Conservation (phyloP, 805 yeast genomes). For the Candida sphagnicola region DNA sequence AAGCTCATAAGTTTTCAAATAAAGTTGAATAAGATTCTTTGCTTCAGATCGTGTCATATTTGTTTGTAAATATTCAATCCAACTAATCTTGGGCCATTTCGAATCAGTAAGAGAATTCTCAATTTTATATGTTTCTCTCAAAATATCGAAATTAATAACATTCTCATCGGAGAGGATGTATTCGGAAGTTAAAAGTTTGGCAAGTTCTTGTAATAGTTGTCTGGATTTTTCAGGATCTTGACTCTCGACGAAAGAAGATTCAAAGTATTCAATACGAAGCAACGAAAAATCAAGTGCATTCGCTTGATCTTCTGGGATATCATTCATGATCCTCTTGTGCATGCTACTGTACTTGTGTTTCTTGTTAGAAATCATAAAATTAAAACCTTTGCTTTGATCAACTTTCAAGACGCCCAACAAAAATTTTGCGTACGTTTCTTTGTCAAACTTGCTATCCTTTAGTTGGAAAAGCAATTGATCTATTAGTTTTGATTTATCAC, state of each 20-base stretch:
- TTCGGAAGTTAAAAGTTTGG: slow-evolving; percentile 14
- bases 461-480: slow-evolving; percentile 11
- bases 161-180: slow-evolving; percentile 13
- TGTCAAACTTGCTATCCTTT: slow-evolving; percentile 6
- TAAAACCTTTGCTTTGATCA: slow-evolving; percentile 24
- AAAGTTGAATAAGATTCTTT: slow-evolving; percentile 20
- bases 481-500: slow-evolving; percentile 4
- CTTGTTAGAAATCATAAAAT: slow-evolving; percentile 26
- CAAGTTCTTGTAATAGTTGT: slow-evolving; percentile 25
- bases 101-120: slow-evolving; percentile 26
- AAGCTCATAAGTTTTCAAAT: slow-evolving; percentile 33
- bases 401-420: slow-evolving; percentile 29
- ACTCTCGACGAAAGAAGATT: slow-evolving; percentile 22
- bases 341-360: slow-evolving; percentile 20
- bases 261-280: slow-evolving; percentile 33
- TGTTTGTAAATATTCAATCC: slow-evolving; percentile 32
- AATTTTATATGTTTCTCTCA: slow-evolving; percentile 22
- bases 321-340: slow-evolving; percentile 28
- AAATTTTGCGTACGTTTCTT: slow-evolving; percentile 22
- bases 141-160: slow-evolving; percentile 20
- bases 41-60: slow-evolving; percentile 25
- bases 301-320: slow-evolving; percentile 17
- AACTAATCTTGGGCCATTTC: slow-evolving; percentile 34
- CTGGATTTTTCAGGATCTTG: slow-evolving; percentile 9
- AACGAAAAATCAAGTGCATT: slow-evolving; percentile 21